phyloP scores from a whole-genome alignment of 78 protist genomes.

The Dictyostelium brefeldianum region DNA sequence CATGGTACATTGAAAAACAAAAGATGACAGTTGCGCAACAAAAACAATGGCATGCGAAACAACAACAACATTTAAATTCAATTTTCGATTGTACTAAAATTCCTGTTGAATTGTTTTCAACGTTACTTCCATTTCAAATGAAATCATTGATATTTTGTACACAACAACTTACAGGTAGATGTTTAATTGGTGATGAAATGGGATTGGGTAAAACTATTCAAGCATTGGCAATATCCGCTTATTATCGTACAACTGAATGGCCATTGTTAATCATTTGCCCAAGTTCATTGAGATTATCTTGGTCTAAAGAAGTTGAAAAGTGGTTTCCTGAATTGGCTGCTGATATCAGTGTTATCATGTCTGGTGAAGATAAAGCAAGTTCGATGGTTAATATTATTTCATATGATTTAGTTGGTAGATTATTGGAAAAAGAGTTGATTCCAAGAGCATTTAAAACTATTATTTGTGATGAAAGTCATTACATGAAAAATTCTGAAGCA shows the following conservation, averaged over 20 bases:
- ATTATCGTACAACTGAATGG: constrained; percentile 80
- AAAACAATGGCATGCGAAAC: background rate
- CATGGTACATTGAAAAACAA: background rate
- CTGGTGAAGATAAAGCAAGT: constrained; percentile 56
- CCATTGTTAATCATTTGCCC: constrained; percentile 86
- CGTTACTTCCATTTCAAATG: constrained; percentile 65
- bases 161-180: constrained; percentile 35
- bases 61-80: background rate
- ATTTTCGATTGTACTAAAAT: constrained; percentile 11
- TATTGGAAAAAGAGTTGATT: constrained; percentile 15
- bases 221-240: constrained; percentile 79
- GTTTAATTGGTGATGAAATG: constrained; percentile 89
- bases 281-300: constrained; percentile 60
- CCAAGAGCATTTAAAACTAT: constrained; percentile 50
- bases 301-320: constrained; percentile 75
- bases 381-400: constrained; percentile 72
- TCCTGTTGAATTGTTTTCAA: constrained; percentile 26
- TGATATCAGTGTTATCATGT: constrained; percentile 14
- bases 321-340: constrained; percentile 46
- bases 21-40: background rate
- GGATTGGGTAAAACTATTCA: constrained; percentile 91
- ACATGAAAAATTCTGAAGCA: constrained; percentile 82
- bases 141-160: constrained; percentile 67
- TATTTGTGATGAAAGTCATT: constrained; percentile 92
- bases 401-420: constrained; percentile 51